Base-by-base conservation (phyloP, 345 rosid genomes). In the Theobroma cacao region DNA sequence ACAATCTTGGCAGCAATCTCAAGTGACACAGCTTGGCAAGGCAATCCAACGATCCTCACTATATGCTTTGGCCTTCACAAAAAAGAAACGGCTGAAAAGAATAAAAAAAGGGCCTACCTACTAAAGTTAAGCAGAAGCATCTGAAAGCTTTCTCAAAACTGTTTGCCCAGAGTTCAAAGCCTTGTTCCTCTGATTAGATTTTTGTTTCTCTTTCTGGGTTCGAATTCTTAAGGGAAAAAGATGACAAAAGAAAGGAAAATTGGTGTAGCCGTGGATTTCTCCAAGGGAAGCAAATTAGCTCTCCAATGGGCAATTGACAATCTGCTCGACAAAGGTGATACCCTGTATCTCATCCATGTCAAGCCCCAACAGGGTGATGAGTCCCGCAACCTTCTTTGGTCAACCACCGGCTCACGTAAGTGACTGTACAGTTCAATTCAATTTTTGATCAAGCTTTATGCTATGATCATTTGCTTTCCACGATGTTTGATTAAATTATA, bases 241-340 rank as follows among this genome's bases (percentile, higher is more conserved):
- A 88, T 91, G 93, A 22, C 83, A 72, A 83, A 48, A 43, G 90
- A 87, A 26, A 83, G 86, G 79, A 87, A 80, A 22, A 75, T 90
- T 3, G 92, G 93, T 2, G 88, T 86, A 50, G 93, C 95, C 2
- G 60, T 91, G 86, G 93, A 91, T 75, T 91, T 90, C 86, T 91
- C 95, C 1, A 77, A 74, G 56, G 90, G 91, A 80, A 91, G 95
- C 91, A 91, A 90, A 82, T 79, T 77, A 22, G 93, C 95, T 78
- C 89, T 91, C 17, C 75, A 85, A 76, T 91, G 95, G 95, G 85
- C 90, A 14, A 75, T 86, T 26, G 86, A 88, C n/a, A 88, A 90
- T 84, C 79, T 91, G 80, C 58, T 85, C 0, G 88, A 84, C 58
- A 65, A 75, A 31, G 91, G 72, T 1, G 95, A 91, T 78, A 87